These are phyloP conservation scores for Podaxis sp. DNA, from an alignment of 768 basidiomycete genomes.

Conservation along the genomic window DNA sequence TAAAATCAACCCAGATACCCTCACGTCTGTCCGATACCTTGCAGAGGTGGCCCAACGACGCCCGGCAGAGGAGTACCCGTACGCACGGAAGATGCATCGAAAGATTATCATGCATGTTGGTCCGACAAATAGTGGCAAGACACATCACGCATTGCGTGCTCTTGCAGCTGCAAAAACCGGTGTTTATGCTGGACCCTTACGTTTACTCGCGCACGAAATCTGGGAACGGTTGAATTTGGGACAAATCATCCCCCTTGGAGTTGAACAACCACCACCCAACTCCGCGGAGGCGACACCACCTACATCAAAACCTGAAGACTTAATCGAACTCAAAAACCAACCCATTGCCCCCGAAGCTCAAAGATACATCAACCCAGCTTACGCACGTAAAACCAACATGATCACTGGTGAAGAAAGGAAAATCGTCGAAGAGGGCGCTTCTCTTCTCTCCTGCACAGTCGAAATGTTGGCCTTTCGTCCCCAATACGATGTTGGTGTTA, in stretches of 20 bases:
- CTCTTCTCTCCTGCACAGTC: constrained; percentile 80
- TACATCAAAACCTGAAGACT: constrained; percentile 13
- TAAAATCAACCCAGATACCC: not conserved
- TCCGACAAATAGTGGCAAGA: constrained; percentile 97
- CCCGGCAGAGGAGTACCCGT: constrained; percentile 43
- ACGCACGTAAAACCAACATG: constrained; percentile 73
- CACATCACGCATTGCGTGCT: constrained; percentile 86
- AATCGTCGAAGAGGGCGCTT: constrained; percentile 52
- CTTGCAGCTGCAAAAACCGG: constrained; percentile 72
- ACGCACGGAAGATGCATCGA: constrained; percentile 58
- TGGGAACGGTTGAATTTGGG: constrained; percentile 90
- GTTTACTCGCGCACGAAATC: constrained; percentile 93
- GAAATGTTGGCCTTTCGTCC: constrained; percentile 69
- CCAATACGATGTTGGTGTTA: constrained; percentile 74
- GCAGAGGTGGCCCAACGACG: not conserved
- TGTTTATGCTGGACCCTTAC: constrained; percentile 86
- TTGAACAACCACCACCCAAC: constrained; percentile 24
- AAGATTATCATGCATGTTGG: constrained; percentile 95
- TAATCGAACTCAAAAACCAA: not conserved
- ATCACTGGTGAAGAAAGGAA: constrained; percentile 89
- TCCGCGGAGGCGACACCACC: constrained; percentile 10
- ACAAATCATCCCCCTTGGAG: constrained; percentile 73
- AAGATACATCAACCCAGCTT: constrained; percentile 39
- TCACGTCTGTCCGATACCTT: not conserved
- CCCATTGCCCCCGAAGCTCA: constrained; percentile 4